phyloP scores from a whole-genome alignment of 805 yeast species.

The Jamesozyma spencerorum region DNA sequence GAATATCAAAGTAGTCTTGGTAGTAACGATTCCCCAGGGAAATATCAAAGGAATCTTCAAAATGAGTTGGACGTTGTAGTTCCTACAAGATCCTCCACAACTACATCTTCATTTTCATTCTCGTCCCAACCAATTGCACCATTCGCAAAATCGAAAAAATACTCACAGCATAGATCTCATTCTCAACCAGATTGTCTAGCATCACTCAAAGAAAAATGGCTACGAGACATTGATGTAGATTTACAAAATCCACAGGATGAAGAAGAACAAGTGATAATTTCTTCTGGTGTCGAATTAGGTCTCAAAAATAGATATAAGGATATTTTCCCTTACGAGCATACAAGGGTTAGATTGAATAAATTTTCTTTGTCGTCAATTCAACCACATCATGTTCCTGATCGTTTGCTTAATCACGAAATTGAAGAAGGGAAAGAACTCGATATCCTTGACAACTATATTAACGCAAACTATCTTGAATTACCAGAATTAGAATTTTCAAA shows the following conservation, averaged over 20 bases:
- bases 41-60: neutral
- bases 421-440: slow-evolving; percentile 14
- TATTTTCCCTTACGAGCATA: slow-evolving; percentile 77
- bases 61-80: neutral
- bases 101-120: neutral
- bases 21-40: neutral
- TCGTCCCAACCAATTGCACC: slow-evolving; percentile 2
- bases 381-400: neutral
- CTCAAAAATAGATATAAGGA: slow-evolving; percentile 80
- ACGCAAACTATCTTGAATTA: slow-evolving; percentile 62
- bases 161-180: slow-evolving; percentile 12
- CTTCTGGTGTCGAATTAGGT: slow-evolving; percentile 75
- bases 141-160: neutral
- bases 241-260: slow-evolving; percentile 13
- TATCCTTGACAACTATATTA: slow-evolving; percentile 54
- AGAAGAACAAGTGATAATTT: slow-evolving; percentile 34
- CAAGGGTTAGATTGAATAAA: slow-evolving; percentile 55
- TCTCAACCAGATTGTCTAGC: slow-evolving; percentile 15
- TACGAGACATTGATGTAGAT: slow-evolving; percentile 13
- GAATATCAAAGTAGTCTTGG: no score
- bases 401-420: neutral
- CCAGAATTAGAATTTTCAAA: slow-evolving; percentile 12
- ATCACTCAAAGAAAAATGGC: slow-evolving; percentile 7
- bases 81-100: neutral
- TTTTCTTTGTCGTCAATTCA: slow-evolving; percentile 4